Evolutionary conservation across 2,329 filamentous ascomycete genomes (phyloP), one percentile per base, ranked within the genome.

Genomic region (Xylariaceae sp.): DNA sequence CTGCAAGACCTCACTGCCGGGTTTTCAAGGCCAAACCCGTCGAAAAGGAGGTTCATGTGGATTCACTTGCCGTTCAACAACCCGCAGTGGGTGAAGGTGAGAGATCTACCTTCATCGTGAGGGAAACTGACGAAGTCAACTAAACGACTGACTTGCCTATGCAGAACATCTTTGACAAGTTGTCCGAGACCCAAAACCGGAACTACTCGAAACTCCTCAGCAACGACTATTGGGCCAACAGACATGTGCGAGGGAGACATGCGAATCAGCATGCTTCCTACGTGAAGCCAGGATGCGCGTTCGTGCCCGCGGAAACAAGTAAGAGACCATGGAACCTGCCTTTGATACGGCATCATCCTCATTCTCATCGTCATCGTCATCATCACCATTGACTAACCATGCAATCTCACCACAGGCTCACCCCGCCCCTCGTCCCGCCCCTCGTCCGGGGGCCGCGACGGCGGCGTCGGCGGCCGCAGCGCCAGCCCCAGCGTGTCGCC

Each of bases 41-140:
- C 45, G 3, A 49, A 48, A 35, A 61, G 67, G 16, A 73, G 68
- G 47, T 75, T 75, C 43, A 65, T 70, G 44, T 77, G 73, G 72
- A 64, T 76, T 29, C 72, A 77, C 50, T 43, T 73, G 13, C 68
- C 72, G 0, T 75, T 67, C 18, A 76, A 70, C 7, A 75, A 76
- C 32, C 70, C 72, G 0, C 61, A 66, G 0, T 77, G 72, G 72
- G 72, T 75, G 3, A 72, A 70, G 58, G 70, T 71, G 47, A 39
- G 56, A 33, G 3, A 12, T 17, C 5, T 6, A 13, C 24, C 15
- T 4, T 39, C 31, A 19, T 38, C 29, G 34, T 42, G 5, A 35
- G 5, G 34, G 47, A 17, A 36, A 40, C 48, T 8, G 40, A 44
- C 4, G 45, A 46, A 13, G 31, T 42, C 14, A 49, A 51, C n/a